Conservation (phyloP, 2,329 filamentous ascomycete species). For the Fusarium setosum region DNA sequence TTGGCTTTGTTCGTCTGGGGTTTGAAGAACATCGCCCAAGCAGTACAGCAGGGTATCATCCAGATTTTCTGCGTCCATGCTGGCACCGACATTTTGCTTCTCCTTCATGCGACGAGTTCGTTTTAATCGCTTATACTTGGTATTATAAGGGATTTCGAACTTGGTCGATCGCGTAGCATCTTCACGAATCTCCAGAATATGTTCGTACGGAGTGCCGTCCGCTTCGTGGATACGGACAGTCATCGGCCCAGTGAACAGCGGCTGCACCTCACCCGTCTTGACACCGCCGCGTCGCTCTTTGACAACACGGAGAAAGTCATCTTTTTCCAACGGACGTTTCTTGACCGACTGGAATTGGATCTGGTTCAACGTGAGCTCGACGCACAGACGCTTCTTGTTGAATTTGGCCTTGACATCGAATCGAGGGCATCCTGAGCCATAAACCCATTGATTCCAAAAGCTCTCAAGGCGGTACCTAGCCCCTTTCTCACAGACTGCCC, state of each 20-base stretch:
- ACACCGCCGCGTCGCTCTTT: conserved; percentile 81
- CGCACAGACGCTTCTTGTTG: conserved; percentile 96
- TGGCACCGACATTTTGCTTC: conserved; percentile 67
- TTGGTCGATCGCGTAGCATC: conserved; percentile 78
- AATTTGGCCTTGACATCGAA: conserved; percentile 91
- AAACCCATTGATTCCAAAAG: conserved; percentile 95
- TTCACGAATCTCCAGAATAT: conserved; percentile 95
- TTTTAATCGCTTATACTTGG: conserved; percentile 98
- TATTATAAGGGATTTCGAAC: conserved; percentile 98
- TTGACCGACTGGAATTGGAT: conserved; percentile 64
- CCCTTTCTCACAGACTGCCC: conserved; percentile 86
- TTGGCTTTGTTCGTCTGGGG: conserved; percentile 80
- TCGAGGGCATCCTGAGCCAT: conserved; percentile 86
- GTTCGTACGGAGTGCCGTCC: conserved; percentile 97
- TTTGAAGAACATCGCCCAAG: conserved; percentile 89
- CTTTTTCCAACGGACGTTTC: conserved; percentile 69
- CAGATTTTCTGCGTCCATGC: conserved; percentile 70
- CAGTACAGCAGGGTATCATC: conserved; percentile 91
- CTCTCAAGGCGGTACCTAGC: conserved; percentile 87
- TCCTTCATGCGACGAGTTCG: conserved; percentile 86
- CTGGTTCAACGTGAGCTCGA: conserved; percentile 91
- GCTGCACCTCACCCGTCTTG: conserved; percentile 75
- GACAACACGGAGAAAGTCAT: conserved; percentile 85
- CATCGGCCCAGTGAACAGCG: conserved; percentile 95
- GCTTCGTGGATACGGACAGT: conserved; percentile 98